Evolutionary conservation across 1,284 basidiomycete species (phyloP), one percentile per base, ranked within the genome.

Genomic region (Ceratobasidium sp.): DNA sequence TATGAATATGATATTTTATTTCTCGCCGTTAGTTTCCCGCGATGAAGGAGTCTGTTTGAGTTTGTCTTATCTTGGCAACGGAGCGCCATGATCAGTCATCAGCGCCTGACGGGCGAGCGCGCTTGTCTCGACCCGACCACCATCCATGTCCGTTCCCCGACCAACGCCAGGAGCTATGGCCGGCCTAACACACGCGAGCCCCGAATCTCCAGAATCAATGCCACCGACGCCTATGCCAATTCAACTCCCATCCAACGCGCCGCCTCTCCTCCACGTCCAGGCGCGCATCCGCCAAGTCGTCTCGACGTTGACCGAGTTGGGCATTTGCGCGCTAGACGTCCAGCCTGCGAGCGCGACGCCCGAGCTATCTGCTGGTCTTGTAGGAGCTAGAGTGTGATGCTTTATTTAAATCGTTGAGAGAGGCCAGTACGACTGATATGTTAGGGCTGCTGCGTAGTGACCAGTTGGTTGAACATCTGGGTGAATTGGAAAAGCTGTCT

Each of bases 301-400:
- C 2, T 53, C 60, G 28, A 73, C 79, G 23, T 49, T 81, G n/a
- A 70, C 76, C 20, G 77, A 77, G 26, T 68, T 81, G 10, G 73
- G 75, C 40, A 77, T 79, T 4, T 71, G 77, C 42, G 77, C 79
- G 46, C 33, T 77, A 20, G 80, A 81, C 40, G 80, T 81, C 4
- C 80, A 81, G 33, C 79, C 80, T 23, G 60, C 69, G 9, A 60
- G 33, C 26, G 49, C 73, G 33, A 75, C 63, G 10, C 60, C 61
- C 12, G 80, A 78, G 20, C 77, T 67, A 13, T 55, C 79, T 53
- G 68, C 77, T 33, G 79, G 79, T 0, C 51, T 79, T n/a, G 77
- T 80, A 7, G 80, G 77, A 10, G 73, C 60, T n/a, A 78, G 78
- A 80, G 79, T 81, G 80, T 81, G 66, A 51, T 49, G 23, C 13